These are phyloP conservation scores for Huntiella decipiens DNA, from an alignment of 2,329 filamentous ascomycete species.

Conservation along the genomic window DNA sequence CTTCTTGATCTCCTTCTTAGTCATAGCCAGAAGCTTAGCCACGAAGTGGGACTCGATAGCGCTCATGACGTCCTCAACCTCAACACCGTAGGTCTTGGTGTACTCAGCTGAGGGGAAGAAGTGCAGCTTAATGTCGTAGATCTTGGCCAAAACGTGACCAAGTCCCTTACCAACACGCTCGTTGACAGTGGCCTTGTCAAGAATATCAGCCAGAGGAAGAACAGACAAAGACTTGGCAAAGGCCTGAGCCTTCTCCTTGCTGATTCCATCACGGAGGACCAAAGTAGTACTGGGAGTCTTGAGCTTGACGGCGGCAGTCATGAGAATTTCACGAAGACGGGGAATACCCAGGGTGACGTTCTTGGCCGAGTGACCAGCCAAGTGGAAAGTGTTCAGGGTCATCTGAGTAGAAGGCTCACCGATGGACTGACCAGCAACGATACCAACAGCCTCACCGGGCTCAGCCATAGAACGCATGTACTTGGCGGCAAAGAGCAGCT, in stretches of 20 bases:
- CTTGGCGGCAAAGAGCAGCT: conserved; percentile 73
- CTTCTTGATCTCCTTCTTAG: conserved; percentile 69
- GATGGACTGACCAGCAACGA: conserved; percentile 89
- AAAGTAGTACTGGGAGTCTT: conserved; percentile 84
- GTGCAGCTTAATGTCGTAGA: conserved; percentile 62
- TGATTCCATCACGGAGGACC: conserved; percentile 53
- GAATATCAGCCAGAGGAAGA: conserved; percentile 62
- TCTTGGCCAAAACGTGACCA: conserved; percentile 54
- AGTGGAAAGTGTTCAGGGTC: conserved; percentile 98
- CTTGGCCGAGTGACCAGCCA: conserved; percentile 93
- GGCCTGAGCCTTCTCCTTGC: conserved; percentile 46
- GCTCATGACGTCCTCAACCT: conserved; percentile 53
- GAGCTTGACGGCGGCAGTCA: conserved; percentile 83
- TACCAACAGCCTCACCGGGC: conserved; percentile 88
- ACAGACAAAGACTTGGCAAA: conserved; percentile 89
- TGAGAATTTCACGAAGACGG: conserved; percentile 88
- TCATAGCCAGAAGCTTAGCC: conserved; percentile 47
- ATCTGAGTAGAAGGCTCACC: conserved; percentile 97
- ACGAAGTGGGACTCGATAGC: conserved; percentile 70
- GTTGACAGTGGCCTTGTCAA: conserved; percentile 63
- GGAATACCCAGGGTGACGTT: conserved; percentile 98
- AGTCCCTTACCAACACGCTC: conserved; percentile 60
- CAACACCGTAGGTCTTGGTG: conserved; percentile 66
- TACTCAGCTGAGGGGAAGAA: conserved; percentile 81
- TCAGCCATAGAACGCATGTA: conserved; percentile 86